These are phyloP conservation scores for Corylus americana DNA, from an alignment of 306 rosid genomes.

Conservation along the genomic window DNA sequence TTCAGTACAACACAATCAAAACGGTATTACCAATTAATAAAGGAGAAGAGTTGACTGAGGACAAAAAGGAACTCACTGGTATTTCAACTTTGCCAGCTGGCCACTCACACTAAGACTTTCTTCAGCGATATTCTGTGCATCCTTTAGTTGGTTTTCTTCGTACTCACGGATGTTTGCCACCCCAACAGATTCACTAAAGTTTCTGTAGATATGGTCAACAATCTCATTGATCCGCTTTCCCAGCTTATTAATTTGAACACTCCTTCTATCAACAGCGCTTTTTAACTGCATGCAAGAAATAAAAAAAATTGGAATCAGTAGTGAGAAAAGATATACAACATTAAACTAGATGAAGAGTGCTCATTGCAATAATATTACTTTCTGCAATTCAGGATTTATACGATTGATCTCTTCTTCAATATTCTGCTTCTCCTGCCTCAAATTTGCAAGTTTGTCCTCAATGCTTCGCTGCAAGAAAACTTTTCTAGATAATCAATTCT, in stretches of 20 bases:
- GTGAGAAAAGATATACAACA: conserved; percentile 17
- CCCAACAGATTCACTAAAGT: conserved; percentile 90
- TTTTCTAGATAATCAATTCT: conserved; percentile 25
- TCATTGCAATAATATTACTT: conserved; percentile 52
- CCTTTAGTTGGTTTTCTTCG: conserved; percentile 90
- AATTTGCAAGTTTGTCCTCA: conserved; percentile 75
- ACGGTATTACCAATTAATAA: neutral
- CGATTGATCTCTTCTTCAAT: conserved; percentile 77
- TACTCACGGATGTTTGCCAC: conserved; percentile 98
- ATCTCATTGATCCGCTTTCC: conserved; percentile 92
- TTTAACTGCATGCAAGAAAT: conserved; percentile 54
- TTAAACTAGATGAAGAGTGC: conserved; percentile 11
- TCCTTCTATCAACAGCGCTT: conserved; percentile 61
- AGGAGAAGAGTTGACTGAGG: neutral
- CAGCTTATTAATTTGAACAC: conserved; percentile 58
- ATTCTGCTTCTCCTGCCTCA: conserved; percentile 63
- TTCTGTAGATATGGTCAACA: conserved; percentile 77
- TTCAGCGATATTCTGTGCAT: conserved; percentile 84
- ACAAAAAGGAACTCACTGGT: conserved; percentile 65
- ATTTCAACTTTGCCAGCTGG: conserved; percentile 88
- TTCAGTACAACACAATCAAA: neutral
- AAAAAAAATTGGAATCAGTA: conserved; percentile 22
- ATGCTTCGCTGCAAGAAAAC: conserved; percentile 68
- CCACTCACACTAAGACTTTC: conserved; percentile 89
- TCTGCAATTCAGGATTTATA: conserved; percentile 71